Evolutionary conservation across 345 rosid genomes (phyloP).

Genomic region (Cardamine occulta): DNA sequence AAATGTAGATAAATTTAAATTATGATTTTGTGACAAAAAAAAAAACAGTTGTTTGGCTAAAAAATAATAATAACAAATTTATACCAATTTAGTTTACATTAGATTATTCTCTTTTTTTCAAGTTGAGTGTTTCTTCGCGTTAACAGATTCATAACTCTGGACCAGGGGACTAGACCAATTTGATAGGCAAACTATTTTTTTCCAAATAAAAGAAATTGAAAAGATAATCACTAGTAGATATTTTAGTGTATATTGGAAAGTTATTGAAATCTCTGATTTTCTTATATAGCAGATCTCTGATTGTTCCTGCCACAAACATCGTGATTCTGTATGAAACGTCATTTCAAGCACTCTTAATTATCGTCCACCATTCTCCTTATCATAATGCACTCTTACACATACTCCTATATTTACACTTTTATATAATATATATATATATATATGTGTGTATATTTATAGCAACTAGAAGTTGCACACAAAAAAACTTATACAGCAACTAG

Average conservation of each 20-base stretch:
- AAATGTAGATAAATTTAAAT: too few relatives aligned
- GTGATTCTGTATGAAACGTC: constrained; percentile 58
- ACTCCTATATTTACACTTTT: constrained; percentile 37
- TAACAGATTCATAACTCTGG: neutral
- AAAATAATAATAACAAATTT: neutral
- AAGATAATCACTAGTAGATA: constrained; percentile 41
- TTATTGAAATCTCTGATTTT: constrained; percentile 30
- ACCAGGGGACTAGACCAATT: constrained; percentile 7
- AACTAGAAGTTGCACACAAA: too few relatives aligned
- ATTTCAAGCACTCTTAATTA: constrained; percentile 50
- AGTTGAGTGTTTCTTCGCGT: neutral
- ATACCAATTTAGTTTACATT: neutral
- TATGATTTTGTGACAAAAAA: too few relatives aligned
- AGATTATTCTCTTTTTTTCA: neutral
- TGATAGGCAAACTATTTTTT: constrained; percentile 1
- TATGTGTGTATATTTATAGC: neutral
- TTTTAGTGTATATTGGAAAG: constrained; percentile 32
- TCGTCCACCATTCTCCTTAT: constrained; percentile 40
- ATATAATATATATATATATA: neutral
- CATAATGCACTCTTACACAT: constrained; percentile 46
- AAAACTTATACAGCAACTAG: neutral
- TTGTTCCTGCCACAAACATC: constrained; percentile 50
- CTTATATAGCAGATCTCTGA: constrained; percentile 37
- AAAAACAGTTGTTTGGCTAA: too few relatives aligned
- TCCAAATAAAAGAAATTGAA: constrained; percentile 15